phyloP scores from a whole-genome alignment of 345 rosid genomes.

The Aegle marmelos region DNA sequence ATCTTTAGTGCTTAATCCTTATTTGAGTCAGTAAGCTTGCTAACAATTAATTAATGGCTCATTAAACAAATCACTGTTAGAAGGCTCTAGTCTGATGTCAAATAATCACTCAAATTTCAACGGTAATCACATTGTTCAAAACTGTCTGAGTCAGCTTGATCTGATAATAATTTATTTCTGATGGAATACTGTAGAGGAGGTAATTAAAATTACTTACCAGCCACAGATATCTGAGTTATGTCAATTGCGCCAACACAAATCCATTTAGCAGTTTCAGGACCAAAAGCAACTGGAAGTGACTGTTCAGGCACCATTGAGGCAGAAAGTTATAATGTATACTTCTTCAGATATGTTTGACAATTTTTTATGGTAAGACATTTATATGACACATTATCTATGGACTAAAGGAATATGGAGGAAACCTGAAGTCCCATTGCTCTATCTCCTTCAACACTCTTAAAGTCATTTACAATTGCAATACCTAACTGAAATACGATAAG shows the following conservation, averaged over 20 bases:
- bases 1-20: background rate
- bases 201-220: constrained; percentile 47
- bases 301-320: constrained; percentile 30
- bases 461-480: constrained; percentile 94
- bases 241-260: constrained; percentile 98
- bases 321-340: background rate
- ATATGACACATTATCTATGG: background rate
- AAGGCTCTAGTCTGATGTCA: background rate
- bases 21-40: background rate
- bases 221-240: constrained; percentile 86
- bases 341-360: background rate
- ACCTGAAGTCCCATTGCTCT: constrained; percentile 95
- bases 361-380: constrained; percentile 6
- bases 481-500: constrained; percentile 58
- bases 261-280: constrained; percentile 98
- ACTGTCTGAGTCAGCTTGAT: background rate
- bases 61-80: background rate
- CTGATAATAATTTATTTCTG: background rate
- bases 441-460: constrained; percentile 97
- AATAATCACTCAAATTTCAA: background rate
- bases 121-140: background rate
- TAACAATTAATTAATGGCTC: background rate
- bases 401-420: constrained; percentile 1
- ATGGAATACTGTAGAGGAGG: background rate
- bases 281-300: constrained; percentile 98